phyloP scores from a whole-genome alignment of 2,329 filamentous ascomycete genomes.

The Sphaerulina musiva region DNA sequence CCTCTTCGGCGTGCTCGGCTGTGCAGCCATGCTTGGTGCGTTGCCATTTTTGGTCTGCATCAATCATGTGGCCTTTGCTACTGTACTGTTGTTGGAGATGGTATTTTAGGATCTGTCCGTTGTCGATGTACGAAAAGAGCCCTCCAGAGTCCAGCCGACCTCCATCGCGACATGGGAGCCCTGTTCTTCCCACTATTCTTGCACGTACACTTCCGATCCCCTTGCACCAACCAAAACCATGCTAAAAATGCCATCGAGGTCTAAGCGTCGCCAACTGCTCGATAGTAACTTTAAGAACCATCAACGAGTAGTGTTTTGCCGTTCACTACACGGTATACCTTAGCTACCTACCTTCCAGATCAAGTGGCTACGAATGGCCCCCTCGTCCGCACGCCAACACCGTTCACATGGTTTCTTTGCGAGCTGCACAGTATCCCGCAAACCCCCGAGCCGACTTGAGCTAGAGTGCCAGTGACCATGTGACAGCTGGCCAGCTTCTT shows the following conservation, averaged over 20 bases:
- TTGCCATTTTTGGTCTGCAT: neutral
- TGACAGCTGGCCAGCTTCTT: no score
- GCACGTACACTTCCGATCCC: neutral
- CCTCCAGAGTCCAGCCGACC: neutral
- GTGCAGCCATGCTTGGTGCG: neutral
- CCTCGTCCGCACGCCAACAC: no score
- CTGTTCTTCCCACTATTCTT: conserved; percentile 2
- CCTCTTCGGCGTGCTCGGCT: neutral
- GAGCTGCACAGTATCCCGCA: no score
- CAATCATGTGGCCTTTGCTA: neutral
- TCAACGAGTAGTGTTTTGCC: no score
- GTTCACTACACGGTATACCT: no score
- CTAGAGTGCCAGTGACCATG: no score
- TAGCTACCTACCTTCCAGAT: no score
- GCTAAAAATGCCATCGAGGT: conserved; percentile 1
- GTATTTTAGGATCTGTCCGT: neutral
- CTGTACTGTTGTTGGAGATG: neutral
- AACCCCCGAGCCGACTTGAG: no score
- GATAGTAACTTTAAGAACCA: no score
- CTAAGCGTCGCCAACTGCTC: neutral
- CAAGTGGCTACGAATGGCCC: no score
- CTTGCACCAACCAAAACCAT: conserved; percentile 4
- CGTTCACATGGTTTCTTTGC: no score
- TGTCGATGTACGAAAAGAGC: neutral
- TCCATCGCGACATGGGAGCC: conserved; percentile 1